Conservation (phyloP, 768 basidiomycete species). For the Mycena indigotica region DNA sequence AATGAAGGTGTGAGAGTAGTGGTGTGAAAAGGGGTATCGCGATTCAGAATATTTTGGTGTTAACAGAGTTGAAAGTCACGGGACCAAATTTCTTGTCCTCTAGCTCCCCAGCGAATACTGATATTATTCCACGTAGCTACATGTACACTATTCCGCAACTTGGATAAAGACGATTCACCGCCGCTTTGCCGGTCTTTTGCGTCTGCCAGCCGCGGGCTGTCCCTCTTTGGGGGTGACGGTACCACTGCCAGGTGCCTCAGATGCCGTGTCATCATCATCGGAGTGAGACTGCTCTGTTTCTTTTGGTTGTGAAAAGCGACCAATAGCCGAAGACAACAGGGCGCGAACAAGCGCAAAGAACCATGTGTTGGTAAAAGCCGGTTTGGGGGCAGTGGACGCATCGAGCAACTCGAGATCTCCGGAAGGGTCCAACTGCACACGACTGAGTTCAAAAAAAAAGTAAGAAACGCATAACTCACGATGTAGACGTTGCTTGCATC, state of each 20-base stretch:
- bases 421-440: conserved; percentile 57
- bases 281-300: conserved; percentile 30
- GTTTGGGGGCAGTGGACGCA: conserved; percentile 55
- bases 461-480: conserved; percentile 44
- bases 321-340: conserved; percentile 31
- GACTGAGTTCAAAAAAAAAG: conserved; percentile 1
- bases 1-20: too few relatives aligned
- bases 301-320: conserved; percentile 21
- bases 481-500: conserved; percentile 75
- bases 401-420: conserved; percentile 63
- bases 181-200: conserved; percentile 61
- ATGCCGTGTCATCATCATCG: conserved; percentile 43
- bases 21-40: too few relatives aligned
- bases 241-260: conserved; percentile 48
- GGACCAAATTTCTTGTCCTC: too few relatives aligned
- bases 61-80: too few relatives aligned
- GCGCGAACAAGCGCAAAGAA: conserved; percentile 52
- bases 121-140: background rate
- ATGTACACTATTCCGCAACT: conserved; percentile 6
- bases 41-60: too few relatives aligned
- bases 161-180: conserved; percentile 25
- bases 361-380: conserved; percentile 72
- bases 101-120: too few relatives aligned
- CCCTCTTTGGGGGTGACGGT: conserved; percentile 40
- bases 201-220: conserved; percentile 58